Evolutionary conservation across 2,329 filamentous ascomycete genomes (phyloP), one percentile per base, ranked within the genome.

Genomic region (Onygenales sp.): DNA sequence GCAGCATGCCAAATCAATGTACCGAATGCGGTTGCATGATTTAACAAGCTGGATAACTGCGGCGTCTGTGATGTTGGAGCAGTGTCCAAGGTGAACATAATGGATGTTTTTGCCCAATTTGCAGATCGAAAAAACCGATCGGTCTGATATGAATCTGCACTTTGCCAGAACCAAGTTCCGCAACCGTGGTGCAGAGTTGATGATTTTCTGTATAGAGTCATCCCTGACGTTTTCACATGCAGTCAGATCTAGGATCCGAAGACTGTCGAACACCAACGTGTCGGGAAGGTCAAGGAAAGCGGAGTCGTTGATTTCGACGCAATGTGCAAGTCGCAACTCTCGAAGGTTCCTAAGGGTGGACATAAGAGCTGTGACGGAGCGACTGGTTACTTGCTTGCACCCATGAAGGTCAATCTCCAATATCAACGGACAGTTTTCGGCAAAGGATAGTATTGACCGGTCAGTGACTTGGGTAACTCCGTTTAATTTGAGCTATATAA

Each of bases 1-100:
- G 70, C 93, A 98, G 73, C 93, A 97, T n/a, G 93, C 93, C 43
- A 98, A 75, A 66, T 98, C 93, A 59, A 98, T 98, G 68, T 98
- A 98, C 53, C 93, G 82, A 60, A 98, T 97, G 27, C 93, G 83
- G 64, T 92, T 97, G 76, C 93, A 98, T 51, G 77, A 78, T 60
- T 86, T 84, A 41, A 96, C 89, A 35, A 98, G 78, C 53, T 84
- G 84, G 62, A 87, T 87, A 14, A 98, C 89, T 1, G 89, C 91
- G 38, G 84, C 79, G 65, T 98, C 93, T 0, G 92, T 96, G 64
- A 98, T 91, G 46, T 91, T 84, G 32, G 83, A 82, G 69, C 93
- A 98, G 69, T 98, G 93, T 8, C 93, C 93, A 2, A 98, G 78
- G 65, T 98, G 93, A 51, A 98, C 85, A 68, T 95, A 97, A 69